These are phyloP conservation scores for Meira miltonrushii DNA, from an alignment of 1,284 basidiomycete genomes.

Conservation along the genomic window DNA sequence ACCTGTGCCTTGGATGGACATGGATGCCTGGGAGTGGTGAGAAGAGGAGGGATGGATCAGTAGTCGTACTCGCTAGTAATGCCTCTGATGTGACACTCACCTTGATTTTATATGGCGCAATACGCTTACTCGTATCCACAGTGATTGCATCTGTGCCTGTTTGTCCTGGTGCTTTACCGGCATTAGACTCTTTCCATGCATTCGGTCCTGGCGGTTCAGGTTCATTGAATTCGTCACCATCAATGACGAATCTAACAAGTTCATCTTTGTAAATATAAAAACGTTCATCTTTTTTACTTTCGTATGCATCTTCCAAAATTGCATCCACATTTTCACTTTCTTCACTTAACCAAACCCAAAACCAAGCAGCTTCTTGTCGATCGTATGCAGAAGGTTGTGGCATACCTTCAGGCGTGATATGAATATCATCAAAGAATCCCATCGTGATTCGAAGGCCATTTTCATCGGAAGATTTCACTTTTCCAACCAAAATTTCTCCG, in stretches of 20 bases:
- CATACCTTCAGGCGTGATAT: constrained; percentile 65
- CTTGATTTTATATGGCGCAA: constrained; percentile 5
- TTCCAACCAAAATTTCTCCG: constrained; percentile 82
- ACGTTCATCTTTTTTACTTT: constrained; percentile 58
- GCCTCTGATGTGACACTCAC: background rate
- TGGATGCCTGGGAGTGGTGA: background rate
- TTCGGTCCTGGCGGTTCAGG: constrained; percentile 62
- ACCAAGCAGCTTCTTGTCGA: constrained; percentile 53
- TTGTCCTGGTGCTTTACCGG: background rate
- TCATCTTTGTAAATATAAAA: constrained; percentile 83
- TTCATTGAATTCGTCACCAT: constrained; percentile 82
- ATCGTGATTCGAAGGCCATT: constrained; percentile 78
- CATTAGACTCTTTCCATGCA: constrained; percentile 1
- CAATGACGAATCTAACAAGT: constrained; percentile 78
- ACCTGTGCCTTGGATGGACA: background rate
- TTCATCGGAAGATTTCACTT: constrained; percentile 75
- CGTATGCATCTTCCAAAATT: constrained; percentile 24
- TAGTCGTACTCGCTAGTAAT: background rate
- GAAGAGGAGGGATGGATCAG: background rate
- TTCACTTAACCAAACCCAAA: constrained; percentile 53
- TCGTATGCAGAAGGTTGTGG: constrained; percentile 66
- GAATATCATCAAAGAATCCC: constrained; percentile 91
- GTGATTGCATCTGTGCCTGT: background rate
- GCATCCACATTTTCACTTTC: constrained; percentile 21
- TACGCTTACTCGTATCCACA: background rate